A percentile compares a stretch with the other conserved stretches of the same genome.
Conservation (phyloP, 2,329 filamentous ascomycete genomes). For the Curvularia verruculosa region DNA sequence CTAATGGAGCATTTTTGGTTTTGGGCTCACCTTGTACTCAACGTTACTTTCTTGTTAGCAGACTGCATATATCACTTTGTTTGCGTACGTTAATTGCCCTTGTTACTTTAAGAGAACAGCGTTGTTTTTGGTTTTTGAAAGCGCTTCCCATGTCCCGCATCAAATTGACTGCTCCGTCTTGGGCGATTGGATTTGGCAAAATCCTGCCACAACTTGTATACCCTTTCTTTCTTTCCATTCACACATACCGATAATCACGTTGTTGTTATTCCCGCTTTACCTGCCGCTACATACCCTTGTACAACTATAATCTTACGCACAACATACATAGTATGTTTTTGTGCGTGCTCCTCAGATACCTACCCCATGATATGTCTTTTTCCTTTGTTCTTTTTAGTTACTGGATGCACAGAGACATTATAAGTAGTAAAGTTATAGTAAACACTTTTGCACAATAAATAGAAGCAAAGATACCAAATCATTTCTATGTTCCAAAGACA, state of each 20-base stretch:
- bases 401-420: not conserved
- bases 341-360: not conserved
- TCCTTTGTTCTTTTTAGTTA: not conserved
- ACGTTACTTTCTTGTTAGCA: not conserved
- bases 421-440: not conserved
- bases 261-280: not conserved
- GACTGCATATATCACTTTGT: not conserved
- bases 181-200: not conserved
- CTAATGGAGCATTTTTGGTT: conserved; percentile 8
- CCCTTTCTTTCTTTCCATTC: not conserved
- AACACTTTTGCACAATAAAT: not conserved
- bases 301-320: conserved; percentile 18
- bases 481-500: not conserved
- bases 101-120: not conserved
- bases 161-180: not conserved
- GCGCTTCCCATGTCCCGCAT: not conserved
- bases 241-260: not conserved
- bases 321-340: not conserved
- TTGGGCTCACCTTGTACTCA: not conserved
- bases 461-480: not conserved
- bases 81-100: not conserved
- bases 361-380: not conserved
- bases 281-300: conserved; percentile 18
- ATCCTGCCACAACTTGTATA: not conserved
- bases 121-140: not conserved